Percentiles rank a stretch among this genome's conserved stretches.
Evolutionary conservation across 192 early-diverging fungal species (phyloP).

Genomic region (Coemansia guatemalensis): DNA sequence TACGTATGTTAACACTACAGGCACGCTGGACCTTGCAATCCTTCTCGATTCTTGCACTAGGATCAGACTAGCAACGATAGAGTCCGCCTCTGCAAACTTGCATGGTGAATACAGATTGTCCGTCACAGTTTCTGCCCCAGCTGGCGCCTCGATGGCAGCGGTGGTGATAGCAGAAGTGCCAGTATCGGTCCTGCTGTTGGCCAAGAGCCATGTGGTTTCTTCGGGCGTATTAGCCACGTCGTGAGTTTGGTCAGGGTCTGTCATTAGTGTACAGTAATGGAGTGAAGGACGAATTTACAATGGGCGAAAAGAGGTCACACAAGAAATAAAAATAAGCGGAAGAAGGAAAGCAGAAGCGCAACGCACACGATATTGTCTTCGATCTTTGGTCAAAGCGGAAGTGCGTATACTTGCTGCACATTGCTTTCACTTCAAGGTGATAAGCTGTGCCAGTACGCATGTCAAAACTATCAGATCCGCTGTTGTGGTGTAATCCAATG

Average conservation of each 20-base stretch:
- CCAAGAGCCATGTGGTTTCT: constrained; percentile 22
- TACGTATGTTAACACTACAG: constrained; percentile 54
- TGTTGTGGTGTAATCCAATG: not conserved
- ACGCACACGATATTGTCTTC: not conserved
- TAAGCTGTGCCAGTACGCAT: not conserved
- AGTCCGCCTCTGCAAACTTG: constrained; percentile 19
- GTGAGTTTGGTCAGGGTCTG: not conserved
- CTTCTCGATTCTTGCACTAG: constrained; percentile 23
- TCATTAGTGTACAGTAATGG: not conserved
- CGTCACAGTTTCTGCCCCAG: not conserved
- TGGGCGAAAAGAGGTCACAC: not conserved
- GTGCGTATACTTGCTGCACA: not conserved
- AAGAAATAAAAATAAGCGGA: constrained; percentile 4
- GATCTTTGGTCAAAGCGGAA: not conserved
- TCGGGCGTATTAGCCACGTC: not conserved
- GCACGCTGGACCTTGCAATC: constrained; percentile 26
- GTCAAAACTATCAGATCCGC: not conserved
- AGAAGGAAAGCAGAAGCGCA: not conserved
- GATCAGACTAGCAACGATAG: constrained; percentile 9
- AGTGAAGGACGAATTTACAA: not conserved
- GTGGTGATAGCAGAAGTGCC: not conserved
- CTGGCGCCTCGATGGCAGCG: not conserved
- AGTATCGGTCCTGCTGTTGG: not conserved
- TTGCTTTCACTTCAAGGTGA: not conserved
- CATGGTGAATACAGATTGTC: not conserved